phyloP scores from a whole-genome alignment of 805 yeast species.

The Isabelozyma pseudorhagii region DNA sequence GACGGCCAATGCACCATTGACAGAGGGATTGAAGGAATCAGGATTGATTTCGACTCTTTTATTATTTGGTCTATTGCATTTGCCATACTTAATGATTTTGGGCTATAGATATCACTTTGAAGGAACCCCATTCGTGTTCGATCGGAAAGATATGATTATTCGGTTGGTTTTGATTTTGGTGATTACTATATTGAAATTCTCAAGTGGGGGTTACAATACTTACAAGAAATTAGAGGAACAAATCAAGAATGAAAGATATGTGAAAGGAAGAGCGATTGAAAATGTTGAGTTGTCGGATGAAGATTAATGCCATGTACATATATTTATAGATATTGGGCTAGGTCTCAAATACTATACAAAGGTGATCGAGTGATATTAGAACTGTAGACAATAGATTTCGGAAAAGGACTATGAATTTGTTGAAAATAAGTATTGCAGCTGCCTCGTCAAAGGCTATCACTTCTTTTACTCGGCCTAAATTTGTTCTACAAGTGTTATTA shows the following conservation, averaged over 20 bases:
- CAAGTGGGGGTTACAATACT: constrained; percentile 5
- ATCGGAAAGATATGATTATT: not conserved
- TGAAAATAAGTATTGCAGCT: too few species aligned
- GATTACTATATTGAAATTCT: constrained; percentile 9
- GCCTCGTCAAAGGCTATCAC: too few species aligned
- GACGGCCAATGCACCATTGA: not conserved
- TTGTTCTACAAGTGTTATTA: too few species aligned
- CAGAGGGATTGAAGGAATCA: not conserved
- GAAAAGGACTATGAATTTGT: too few species aligned
- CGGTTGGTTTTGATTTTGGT: constrained; percentile 3
- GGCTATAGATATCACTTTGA: not conserved
- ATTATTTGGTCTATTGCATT: not conserved
- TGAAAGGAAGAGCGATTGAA: constrained; percentile 54
- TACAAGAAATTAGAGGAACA: constrained; percentile 31
- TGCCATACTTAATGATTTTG: not conserved
- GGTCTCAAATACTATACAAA: not conserved
- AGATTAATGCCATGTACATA: not conserved
- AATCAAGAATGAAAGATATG: constrained; percentile 57
- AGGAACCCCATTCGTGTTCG: not conserved
- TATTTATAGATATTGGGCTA: not conserved
- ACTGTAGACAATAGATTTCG: too few species aligned
- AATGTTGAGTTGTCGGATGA: constrained; percentile 20
- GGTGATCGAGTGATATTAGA: too few species aligned
- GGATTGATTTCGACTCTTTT: not conserved
- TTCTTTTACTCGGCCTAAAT: too few species aligned